A percentile compares a stretch with the other conserved stretches of the same genome.
Evolutionary conservation across 352 stramenopile species (phyloP).

Genomic region (Pythium coloratum): DNA sequence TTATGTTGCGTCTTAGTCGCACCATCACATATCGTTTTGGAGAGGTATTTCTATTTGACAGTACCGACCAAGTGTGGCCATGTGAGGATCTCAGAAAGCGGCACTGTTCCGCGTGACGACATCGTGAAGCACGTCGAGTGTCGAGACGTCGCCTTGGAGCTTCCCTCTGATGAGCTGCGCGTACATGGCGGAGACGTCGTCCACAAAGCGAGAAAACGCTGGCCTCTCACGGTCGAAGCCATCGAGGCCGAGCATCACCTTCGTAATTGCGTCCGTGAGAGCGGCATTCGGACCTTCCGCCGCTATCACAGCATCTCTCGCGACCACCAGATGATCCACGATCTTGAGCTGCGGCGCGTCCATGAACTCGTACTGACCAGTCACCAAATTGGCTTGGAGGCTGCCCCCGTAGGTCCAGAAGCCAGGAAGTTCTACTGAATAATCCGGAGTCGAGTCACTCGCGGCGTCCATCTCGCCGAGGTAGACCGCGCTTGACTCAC

Average conservation of each 20-base stretch:
- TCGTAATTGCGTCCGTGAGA: constrained; percentile 28
- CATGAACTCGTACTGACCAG: constrained; percentile 53
- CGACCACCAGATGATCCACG: not conserved
- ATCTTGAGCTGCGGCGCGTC: constrained; percentile 27
- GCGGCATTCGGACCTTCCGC: constrained; percentile 10
- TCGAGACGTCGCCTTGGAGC: constrained; percentile 19
- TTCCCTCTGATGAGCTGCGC: constrained; percentile 21
- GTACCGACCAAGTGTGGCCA: not conserved
- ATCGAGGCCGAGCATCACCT: constrained; percentile 16
- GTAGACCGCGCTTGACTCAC: constrained; percentile 17
- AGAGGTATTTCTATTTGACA: not conserved
- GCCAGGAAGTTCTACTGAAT: constrained; percentile 27
- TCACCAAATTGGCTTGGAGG: constrained; percentile 37
- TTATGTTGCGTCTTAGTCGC: not conserved
- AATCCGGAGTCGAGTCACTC: constrained; percentile 28
- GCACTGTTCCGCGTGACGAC: constrained; percentile 17
- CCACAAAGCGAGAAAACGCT: constrained; percentile 38
- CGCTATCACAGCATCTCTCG: not conserved
- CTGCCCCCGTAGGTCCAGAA: constrained; percentile 40
- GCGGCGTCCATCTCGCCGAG: constrained; percentile 48
- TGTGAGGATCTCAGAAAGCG: not conserved
- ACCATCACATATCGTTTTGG: not conserved
- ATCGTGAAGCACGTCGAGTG: constrained; percentile 35
- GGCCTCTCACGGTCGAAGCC: constrained; percentile 39
- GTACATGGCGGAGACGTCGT: constrained; percentile 47